Conservation (phyloP, 306 rosid species). For the Quercus glauca region DNA sequence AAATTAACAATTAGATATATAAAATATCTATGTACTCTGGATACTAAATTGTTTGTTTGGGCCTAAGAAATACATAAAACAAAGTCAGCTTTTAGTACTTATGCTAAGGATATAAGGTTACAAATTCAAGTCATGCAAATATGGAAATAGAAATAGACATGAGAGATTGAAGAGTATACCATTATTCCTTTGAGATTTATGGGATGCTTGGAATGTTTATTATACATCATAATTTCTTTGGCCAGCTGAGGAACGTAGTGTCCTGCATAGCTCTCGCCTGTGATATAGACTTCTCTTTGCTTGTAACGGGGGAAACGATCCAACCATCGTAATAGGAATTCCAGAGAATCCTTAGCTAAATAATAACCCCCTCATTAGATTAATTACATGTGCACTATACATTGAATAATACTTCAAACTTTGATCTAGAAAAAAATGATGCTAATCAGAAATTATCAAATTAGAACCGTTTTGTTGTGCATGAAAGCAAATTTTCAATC, state of each 20-base stretch:
- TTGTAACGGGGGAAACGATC: conserved; percentile 82
- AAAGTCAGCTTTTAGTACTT: too few species aligned
- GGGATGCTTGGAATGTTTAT: conserved; percentile 48
- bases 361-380: not conserved
- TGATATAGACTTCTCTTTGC: conserved; percentile 62
- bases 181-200: conserved; percentile 79
- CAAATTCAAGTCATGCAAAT: not conserved
- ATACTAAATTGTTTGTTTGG: too few species aligned
- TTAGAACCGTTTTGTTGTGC: too few species aligned
- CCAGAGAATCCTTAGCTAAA: conserved; percentile 78
- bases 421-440: not conserved
- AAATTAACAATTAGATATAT: too few species aligned
- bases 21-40: too few species aligned
- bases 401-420: not conserved
- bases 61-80: too few species aligned
- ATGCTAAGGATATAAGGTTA: too few species aligned
- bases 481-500: not conserved
- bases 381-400: not conserved
- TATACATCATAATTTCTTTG: conserved; percentile 55
- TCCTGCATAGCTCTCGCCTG: conserved; percentile 98
- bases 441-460: too few species aligned
- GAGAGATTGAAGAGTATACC: conserved; percentile 38
- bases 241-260: conserved; percentile 97
- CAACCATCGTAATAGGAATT: conserved; percentile 75
- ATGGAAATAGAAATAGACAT: not conserved